phyloP scores from a whole-genome alignment of 768 basidiomycete species.

The Collybia sp. region DNA sequence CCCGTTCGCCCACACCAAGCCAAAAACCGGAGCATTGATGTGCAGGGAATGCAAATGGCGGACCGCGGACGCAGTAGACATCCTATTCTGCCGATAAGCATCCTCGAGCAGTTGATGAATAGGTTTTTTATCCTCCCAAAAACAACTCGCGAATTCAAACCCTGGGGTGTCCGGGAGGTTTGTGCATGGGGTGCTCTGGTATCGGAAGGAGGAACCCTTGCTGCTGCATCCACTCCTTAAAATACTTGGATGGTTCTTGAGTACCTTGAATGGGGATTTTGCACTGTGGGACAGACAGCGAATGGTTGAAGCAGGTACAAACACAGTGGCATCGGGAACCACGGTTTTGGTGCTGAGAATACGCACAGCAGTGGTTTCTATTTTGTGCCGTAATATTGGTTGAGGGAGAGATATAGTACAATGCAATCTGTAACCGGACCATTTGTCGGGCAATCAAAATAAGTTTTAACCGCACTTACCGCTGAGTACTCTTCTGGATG shows the following conservation, averaged over 20 bases:
- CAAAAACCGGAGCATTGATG: constrained; percentile 43
- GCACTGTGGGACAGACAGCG: constrained; percentile 36
- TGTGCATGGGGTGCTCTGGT: constrained; percentile 44
- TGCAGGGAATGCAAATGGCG: constrained; percentile 46
- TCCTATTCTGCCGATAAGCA: constrained; percentile 55
- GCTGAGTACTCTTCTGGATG: constrained; percentile 32
- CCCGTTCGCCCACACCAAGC: constrained; percentile 49
- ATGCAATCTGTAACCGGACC: constrained; percentile 35
- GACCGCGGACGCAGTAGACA: constrained; percentile 44
- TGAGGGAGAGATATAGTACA: constrained; percentile 44
- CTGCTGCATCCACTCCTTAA: constrained; percentile 29
- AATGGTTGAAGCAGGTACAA: constrained; percentile 34
- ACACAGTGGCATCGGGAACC: constrained; percentile 45
- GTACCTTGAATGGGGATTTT: constrained; percentile 41
- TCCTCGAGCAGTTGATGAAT: constrained; percentile 42
- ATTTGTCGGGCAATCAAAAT: constrained; percentile 5
- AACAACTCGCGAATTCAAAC: constrained; percentile 49
- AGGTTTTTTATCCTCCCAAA: constrained; percentile 62
- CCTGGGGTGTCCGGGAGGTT: constrained; percentile 39
- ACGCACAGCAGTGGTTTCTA: constrained; percentile 24
- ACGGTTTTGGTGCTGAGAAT: constrained; percentile 42
- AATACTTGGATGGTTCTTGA: constrained; percentile 34
- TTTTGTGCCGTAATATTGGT: constrained; percentile 22
- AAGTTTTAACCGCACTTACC: constrained; percentile 22
- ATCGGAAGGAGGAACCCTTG: constrained; percentile 43